A percentile compares a stretch with the other conserved stretches of the same genome.
These are phyloP conservation scores for Metschnikowia baotianmanensis DNA, from an alignment of 805 yeast genomes.

Conservation along the genomic window DNA sequence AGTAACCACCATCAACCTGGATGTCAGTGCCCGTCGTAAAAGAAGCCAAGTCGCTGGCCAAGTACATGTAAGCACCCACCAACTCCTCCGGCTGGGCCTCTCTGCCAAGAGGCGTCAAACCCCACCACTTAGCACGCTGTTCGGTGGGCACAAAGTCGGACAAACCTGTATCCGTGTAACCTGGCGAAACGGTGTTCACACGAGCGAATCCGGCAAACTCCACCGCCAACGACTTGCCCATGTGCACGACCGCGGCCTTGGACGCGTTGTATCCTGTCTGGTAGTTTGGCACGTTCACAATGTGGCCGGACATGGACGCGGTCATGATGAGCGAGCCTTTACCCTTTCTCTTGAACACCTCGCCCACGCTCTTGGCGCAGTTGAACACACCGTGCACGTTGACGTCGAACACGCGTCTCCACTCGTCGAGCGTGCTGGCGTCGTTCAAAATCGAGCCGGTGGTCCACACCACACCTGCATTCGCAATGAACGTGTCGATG, in stretches of 20 bases:
- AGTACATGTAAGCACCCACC: conserved; percentile 24
- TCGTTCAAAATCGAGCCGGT: conserved; percentile 40
- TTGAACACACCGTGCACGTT: conserved; percentile 32
- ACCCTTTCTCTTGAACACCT: conserved; percentile 68
- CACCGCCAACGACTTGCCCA: conserved; percentile 24
- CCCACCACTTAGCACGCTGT: conserved; percentile 25
- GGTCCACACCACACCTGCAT: conserved; percentile 71
- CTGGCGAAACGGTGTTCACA: conserved; percentile 23
- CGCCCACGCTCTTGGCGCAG: conserved; percentile 73
- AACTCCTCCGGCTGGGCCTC: conserved; percentile 24
- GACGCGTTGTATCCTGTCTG: conserved; percentile 54
- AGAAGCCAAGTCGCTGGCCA: conserved; percentile 24
- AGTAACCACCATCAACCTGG: conserved; percentile 24
- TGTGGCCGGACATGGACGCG: conserved; percentile 86
- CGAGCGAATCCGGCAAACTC: conserved; percentile 24
- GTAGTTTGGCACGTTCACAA: conserved; percentile 81
- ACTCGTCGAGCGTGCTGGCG: conserved; percentile 51
- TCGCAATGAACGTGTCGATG: conserved; percentile 82
- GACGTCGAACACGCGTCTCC: conserved; percentile 67
- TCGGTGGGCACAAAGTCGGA: conserved; percentile 21
- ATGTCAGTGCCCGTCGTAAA: conserved; percentile 24
- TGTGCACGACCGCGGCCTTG: conserved; percentile 23
- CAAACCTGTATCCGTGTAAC: conserved; percentile 22
- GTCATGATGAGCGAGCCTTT: conserved; percentile 79
- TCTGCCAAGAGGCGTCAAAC: conserved; percentile 23